These are phyloP conservation scores for Monilinia vaccinii-corymbosi DNA, from an alignment of 2,329 filamentous ascomycete species.

Conservation along the genomic window DNA sequence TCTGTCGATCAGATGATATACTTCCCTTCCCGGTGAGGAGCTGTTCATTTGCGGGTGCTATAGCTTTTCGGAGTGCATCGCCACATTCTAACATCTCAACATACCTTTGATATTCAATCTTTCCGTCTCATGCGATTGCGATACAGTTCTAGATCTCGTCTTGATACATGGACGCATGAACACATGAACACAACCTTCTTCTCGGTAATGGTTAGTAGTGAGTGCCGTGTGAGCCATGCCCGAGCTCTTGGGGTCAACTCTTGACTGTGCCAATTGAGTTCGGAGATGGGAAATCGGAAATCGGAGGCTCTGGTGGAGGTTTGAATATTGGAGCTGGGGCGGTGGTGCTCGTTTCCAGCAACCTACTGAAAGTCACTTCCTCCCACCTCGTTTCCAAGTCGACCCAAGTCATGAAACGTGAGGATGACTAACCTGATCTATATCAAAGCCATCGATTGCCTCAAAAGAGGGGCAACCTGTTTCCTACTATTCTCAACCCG, in stretches of 20 bases:
- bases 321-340: neutral
- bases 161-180: neutral
- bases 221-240: neutral
- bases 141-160: neutral
- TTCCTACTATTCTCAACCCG: slow-evolving; percentile 54
- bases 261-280: neutral
- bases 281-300: no score
- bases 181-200: no score
- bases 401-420: neutral
- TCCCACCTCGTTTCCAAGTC: no score
- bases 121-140: neutral
- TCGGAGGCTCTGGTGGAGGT: no score
- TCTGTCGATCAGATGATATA: no score
- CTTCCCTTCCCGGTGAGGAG: no score
- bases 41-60: no score
- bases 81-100: neutral
- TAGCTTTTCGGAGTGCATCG: neutral
- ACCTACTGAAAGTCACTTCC: no score
- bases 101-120: neutral
- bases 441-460: slow-evolving; percentile 35
- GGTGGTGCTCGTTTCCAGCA: neutral
- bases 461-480: slow-evolving; percentile 59
- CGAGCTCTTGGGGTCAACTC: no score
- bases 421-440: neutral
- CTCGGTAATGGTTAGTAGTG: neutral